A percentile compares a stretch with the other conserved stretches of the same genome.
These are phyloP conservation scores for Fonsecaea pedrosoi DNA, from an alignment of 2,329 filamentous ascomycete species.

Conservation along the genomic window DNA sequence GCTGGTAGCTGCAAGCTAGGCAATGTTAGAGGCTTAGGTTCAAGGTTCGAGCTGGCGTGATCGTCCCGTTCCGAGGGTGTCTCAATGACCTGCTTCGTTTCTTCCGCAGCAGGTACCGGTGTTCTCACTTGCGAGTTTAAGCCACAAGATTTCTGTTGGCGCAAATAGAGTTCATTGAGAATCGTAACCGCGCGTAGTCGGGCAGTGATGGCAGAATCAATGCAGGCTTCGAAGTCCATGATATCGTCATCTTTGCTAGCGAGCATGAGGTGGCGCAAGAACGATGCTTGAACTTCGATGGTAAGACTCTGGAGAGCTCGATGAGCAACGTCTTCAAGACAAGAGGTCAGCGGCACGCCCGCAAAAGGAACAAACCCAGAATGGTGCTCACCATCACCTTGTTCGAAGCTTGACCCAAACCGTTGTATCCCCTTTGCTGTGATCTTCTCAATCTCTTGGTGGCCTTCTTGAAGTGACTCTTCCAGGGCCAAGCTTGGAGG, in stretches of 20 bases:
- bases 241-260: slow-evolving; percentile 25
- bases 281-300: slow-evolving; percentile 31
- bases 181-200: slow-evolving; percentile 28
- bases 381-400: slow-evolving; percentile 27
- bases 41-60: slow-evolving; percentile 6
- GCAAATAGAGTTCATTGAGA: slow-evolving; percentile 32
- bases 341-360: neutral
- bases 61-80: neutral
- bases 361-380: neutral
- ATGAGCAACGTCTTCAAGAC: slow-evolving; percentile 26
- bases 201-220: slow-evolving; percentile 30
- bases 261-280: slow-evolving; percentile 24
- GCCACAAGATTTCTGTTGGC: slow-evolving; percentile 28
- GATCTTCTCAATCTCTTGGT: slow-evolving; percentile 31
- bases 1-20: neutral
- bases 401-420: slow-evolving; percentile 27
- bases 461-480: slow-evolving; percentile 29
- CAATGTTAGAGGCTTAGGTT: slow-evolving; percentile 1
- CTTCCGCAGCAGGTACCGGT: neutral
- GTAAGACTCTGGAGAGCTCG: slow-evolving; percentile 28
- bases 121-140: neutral
- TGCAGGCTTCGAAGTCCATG: slow-evolving; percentile 27
- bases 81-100: neutral
- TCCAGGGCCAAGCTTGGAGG: slow-evolving; percentile 27
- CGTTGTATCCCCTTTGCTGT: slow-evolving; percentile 28